Base-by-base conservation (phyloP, 179 eudicot species). In the Pouteria campechiana region DNA sequence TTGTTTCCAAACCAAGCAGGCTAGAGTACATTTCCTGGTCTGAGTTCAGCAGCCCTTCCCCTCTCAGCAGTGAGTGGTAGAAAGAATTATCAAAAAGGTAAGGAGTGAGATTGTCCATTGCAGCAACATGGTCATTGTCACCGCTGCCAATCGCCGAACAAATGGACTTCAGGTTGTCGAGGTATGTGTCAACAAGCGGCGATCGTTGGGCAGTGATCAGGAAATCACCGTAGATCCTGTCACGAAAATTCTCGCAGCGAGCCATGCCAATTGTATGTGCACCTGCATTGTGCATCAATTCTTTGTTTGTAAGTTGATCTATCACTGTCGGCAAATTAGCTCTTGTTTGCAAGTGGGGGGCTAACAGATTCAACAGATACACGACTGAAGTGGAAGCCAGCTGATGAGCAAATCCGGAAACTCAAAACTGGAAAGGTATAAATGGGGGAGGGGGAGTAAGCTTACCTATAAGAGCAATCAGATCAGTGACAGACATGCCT, bases 211-310 rank as follows among this genome's bases (percentile, higher is more conserved):
- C 50, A n/a, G 97, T 89, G 23, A 44, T 4, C 29, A 43, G 44
- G 32, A 69, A 74, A 59, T 81, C 97, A 54, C 93, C 98, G 9
- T 90, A 90, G 38, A 90, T 79, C 60, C 95, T 74, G 30, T 65
- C 51, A 37, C 87, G 49, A 65, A 72, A 81, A 35, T 73, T 90
- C 43, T 47, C 67, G 31, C 98, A 90, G 7, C 93, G 67, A 1
- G 81, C 95, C 93, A 61, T 90, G 16, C 98, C 98, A 5, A 90
- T 86, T 17, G 95, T 90, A 51, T 90, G 98, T 12, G 95, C 95
- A 51, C 98, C 98, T 90, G 56, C 42, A n/a, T n/a, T n/a, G n/a
- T n/a, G n/a, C n/a, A n/a, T n/a, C n/a, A n/a, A n/a, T n/a, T n/a
- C n/a, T n/a, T n/a, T n/a, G n/a, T n/a, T n/a, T n/a, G n/a, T n/a